Base-by-base conservation (phyloP, 805 yeast species). In the Myxozyma neglecta region DNA sequence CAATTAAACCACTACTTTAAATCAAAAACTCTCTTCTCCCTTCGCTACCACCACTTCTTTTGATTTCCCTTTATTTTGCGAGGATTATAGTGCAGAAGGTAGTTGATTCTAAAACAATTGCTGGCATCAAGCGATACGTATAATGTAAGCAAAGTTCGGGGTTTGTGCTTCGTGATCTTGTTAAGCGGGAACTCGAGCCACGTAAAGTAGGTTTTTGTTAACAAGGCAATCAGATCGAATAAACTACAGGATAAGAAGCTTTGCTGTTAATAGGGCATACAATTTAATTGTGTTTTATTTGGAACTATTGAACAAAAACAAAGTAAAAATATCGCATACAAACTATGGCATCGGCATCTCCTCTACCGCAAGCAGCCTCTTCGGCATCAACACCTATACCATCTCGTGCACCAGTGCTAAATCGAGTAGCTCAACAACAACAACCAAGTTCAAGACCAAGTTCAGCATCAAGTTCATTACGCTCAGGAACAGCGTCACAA, bases 351-450 rank as follows among this genome's bases (percentile, higher is more conserved):
- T 39, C 55, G 24, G 32, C 55, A 40, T 39, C 39, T 29, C 39
- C 55, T 18, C 3, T 40, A 13, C 20, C 55, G 14, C 55, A 39
- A 20, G 14, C 53, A 36, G 36, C 53, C 36, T 52, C 48, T 24
- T 42, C 49, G 10, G 11, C 49, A 32, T 34, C 48, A n/a, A 6
- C 51, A 32, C 18, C 36, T 34, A 18, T 43, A 42, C 32, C 50
- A 14, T 39, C 55, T n/a, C 53, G 51, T 1, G 49, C 16, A 6
- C 37, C 57, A 52, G 36, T 52, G 11, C 36, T 48, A 9, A 47
- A 16, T 13, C 47, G 45, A 55, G 59, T 53, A 40, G 32, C 57
- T 18, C 55, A 57, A 20, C 52, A 57, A 14, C 53, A 57, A 53
- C 59, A 47, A 29, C 35, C 14, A 37, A 32, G 20, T 10, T 36